Base-by-base conservation (phyloP, 2,329 filamentous ascomycete species). In the Coleophoma crateriformis region DNA sequence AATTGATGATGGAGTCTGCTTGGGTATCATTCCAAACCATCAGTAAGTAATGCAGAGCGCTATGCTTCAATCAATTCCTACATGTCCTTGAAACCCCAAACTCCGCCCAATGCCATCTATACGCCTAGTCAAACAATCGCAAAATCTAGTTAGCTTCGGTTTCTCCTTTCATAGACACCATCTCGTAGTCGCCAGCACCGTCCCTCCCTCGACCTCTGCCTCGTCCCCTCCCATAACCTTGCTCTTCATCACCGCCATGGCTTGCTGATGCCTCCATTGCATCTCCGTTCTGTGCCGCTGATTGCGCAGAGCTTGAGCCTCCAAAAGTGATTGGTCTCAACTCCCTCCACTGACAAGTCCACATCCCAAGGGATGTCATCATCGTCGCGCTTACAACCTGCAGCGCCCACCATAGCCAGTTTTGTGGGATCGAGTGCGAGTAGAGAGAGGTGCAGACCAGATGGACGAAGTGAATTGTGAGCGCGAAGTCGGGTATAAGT, bases 261-360 rank as follows among this genome's bases (percentile, higher is more conserved):
- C 48, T 55, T 15, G 52, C 54, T 61, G 46, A 52, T 27, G 45
- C 46, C 46, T 48, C 55, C 47, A 20, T 49, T 37, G 45, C 51
- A 47, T 52, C 58, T 32, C 50, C 58, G 33, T 55, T 59, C 35
- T 57, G 49, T n/a, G 46, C 48, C 53, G 11, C 54, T 46, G 48
- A n/a, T 32, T 53, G 50, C 7, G 51, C 22, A 3, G 58, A 43
- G 48, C 62, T 59, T 41, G 70, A 73, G 2, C 85, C 85, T 17
- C 90, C 90, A 64, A 97, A 96, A 51, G 81, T 85, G 60, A 97
- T 95, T 11, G 94, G 92, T 62, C 83, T 79, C 49, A 99, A 72
- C 69, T 99, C 94, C 53, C 92, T 79, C 76, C 90, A 95, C 63
- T 85, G 89, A 65, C 92, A 97, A 3, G 85, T 88, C 88, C 92